A percentile compares a stretch with the other conserved stretches of the same genome.
These are phyloP conservation scores for Deinandra increscens DNA, from an alignment of 129 eudicot genomes.

Conservation along the genomic window DNA sequence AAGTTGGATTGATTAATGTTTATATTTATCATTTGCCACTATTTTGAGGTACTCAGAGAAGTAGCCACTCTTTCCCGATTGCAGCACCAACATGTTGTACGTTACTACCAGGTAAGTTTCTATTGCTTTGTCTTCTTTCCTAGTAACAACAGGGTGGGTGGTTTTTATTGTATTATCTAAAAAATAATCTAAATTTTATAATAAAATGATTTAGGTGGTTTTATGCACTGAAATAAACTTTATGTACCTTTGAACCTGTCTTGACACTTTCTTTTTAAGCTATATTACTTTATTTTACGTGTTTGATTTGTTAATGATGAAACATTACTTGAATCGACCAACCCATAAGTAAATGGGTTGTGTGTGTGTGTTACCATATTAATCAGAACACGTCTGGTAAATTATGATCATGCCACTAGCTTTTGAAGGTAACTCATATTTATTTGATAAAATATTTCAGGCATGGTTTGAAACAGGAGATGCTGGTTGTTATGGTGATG, in stretches of 20 bases:
- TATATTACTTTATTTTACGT: background rate
- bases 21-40: conserved; percentile 22
- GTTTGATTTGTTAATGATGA: background rate
- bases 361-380: conserved; percentile 13
- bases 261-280: background rate
- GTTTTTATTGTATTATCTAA: background rate
- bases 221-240: conserved; percentile 4
- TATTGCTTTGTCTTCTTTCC: background rate
- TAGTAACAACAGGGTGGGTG: background rate
- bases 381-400: background rate
- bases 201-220: background rate
- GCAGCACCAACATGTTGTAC: conserved; percentile 97
- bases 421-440: conserved; percentile 22
- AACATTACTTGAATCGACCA: background rate
- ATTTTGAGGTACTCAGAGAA: conserved; percentile 60
- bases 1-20: background rate
- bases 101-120: conserved; percentile 77
- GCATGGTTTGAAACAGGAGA: conserved; percentile 98
- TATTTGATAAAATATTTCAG: conserved; percentile 43
- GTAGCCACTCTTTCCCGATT: conserved; percentile 96
- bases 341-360: background rate
- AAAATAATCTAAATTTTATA: background rate
- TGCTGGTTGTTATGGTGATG: conserved; percentile 44
- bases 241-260: background rate
- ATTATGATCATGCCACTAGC: background rate